Base-by-base conservation (phyloP, 108 stramenopile species). In the Nannochloropsis granulata region DNA sequence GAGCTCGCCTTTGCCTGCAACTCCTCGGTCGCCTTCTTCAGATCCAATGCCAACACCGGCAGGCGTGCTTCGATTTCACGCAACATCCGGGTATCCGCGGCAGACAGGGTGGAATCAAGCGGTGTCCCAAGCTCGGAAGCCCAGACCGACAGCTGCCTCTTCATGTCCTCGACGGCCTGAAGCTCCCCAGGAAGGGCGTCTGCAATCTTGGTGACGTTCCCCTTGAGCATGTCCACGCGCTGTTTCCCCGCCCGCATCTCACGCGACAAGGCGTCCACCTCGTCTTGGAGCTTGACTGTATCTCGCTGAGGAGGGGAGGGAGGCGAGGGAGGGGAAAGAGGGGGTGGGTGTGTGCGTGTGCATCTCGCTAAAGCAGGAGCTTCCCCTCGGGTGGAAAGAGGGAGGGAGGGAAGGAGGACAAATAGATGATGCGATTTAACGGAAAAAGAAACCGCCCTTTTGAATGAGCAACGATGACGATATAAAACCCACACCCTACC, bases 81-180 rank as follows among this genome's bases (percentile, higher is more conserved):
- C 56, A 71, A n/a, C 16, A n/a, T 71, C 21, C 56, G 56, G n/a
- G 56, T 71, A 71, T 96, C 95, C 14, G 93, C 90, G 0, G 92
- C 94, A 26, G 91, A 91, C 46, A 95, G 79, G 12, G 84, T 86
- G 42, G 89, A 81, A 7, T 85, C 89, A 12, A 97, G 91, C 43
- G 92, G 92, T 9, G 96, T 95, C 19, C 94, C 94, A 46, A 97
- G 92, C 87, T 97, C 96, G 7, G 21, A n/a, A 7, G 56, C 56
- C 56, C 56, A 71, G 16, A 71, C 56, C n/a, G 16, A 16, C 21
- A 71, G 56, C 56, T 71, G 56, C 16, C 56, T 16, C 16, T n/a
- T 16, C 56, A 71, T 71, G 2, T 71, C 56, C 56, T 16, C 56
- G 21, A 71, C 16, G 56, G 56, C 16, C n/a, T 71, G 56, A 2